These are phyloP conservation scores for Microglena sp. DNA, from an alignment of 139 green algal species.

Conservation along the genomic window DNA sequence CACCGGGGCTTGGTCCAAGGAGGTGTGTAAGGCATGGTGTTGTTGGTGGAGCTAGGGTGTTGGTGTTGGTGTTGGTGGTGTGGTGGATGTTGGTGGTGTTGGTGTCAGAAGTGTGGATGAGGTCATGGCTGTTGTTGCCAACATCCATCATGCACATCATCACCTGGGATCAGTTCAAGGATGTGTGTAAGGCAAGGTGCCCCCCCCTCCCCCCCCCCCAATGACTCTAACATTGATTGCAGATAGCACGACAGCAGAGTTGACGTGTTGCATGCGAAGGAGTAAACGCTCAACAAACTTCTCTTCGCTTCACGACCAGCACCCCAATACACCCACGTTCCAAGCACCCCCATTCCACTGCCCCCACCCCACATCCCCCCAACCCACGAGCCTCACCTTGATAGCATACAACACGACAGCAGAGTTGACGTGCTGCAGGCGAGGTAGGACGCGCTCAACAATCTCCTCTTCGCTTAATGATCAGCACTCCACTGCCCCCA, in stretches of 20 bases:
- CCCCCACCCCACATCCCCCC: no score
- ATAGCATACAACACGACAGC: constrained; percentile 92
- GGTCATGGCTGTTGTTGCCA: constrained; percentile 8
- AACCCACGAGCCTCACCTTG: no score
- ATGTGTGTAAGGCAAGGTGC: not conserved
- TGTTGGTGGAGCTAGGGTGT: no score
- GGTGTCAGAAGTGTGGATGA: not conserved
- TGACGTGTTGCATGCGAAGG: constrained; percentile 97
- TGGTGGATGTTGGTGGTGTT: no score
- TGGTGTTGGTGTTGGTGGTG: constrained; percentile 52
- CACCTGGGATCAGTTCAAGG: no score
- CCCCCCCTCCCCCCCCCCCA: no score
- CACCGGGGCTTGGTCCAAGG: constrained; percentile 66
- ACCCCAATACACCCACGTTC: not conserved
- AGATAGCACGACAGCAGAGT: constrained; percentile 92
- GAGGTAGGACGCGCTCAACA: constrained; percentile 86
- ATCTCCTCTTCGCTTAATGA: no score
- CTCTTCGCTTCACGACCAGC: no score
- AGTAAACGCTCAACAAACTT: constrained; percentile 89
- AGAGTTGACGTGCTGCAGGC: constrained; percentile 94
- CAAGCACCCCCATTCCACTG: no score
- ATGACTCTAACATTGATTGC: constrained; percentile 84
- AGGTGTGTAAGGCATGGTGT: not conserved
- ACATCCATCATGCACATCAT: no score
- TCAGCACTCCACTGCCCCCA: not conserved